Evolutionary conservation across 306 rosid species (phyloP).

Genomic region (Vigna nakashimae): DNA sequence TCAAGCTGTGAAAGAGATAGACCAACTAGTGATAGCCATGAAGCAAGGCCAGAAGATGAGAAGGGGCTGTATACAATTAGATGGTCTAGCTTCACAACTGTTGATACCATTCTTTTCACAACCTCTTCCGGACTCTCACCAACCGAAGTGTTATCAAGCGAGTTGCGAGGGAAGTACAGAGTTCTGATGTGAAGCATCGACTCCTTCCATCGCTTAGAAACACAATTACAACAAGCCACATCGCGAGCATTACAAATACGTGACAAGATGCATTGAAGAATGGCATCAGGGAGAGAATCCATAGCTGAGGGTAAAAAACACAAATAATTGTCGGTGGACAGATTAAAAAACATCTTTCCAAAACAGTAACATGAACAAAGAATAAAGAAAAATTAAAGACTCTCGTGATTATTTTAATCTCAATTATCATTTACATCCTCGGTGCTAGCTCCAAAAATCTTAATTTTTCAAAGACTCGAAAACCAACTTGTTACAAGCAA

Average conservation of each 20-base stretch:
- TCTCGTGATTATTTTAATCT: not conserved
- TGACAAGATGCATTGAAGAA: constrained; percentile 78
- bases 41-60: constrained; percentile 76
- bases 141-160: constrained; percentile 64
- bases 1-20: constrained; percentile 73
- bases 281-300: constrained; percentile 86
- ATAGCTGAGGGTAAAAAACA: constrained; percentile 55
- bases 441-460: not conserved
- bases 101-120: constrained; percentile 76
- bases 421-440: not conserved
- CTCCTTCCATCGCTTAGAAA: constrained; percentile 90
- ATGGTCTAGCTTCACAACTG: constrained; percentile 61
- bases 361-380: not conserved
- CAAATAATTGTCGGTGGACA: constrained; percentile 25
- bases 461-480: not conserved
- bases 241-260: constrained; percentile 72
- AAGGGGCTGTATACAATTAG: constrained; percentile 86
- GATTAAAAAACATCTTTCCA: constrained; percentile 8
- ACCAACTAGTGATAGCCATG: constrained; percentile 73
- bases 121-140: constrained; percentile 61
- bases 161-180: constrained; percentile 85
- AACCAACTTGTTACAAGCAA: not conserved
- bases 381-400: not conserved
- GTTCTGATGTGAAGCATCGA: constrained; percentile 60
- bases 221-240: constrained; percentile 84